These are phyloP conservation scores for Moringa oleifera DNA, from an alignment of 345 rosid genomes.

Conservation along the genomic window DNA sequence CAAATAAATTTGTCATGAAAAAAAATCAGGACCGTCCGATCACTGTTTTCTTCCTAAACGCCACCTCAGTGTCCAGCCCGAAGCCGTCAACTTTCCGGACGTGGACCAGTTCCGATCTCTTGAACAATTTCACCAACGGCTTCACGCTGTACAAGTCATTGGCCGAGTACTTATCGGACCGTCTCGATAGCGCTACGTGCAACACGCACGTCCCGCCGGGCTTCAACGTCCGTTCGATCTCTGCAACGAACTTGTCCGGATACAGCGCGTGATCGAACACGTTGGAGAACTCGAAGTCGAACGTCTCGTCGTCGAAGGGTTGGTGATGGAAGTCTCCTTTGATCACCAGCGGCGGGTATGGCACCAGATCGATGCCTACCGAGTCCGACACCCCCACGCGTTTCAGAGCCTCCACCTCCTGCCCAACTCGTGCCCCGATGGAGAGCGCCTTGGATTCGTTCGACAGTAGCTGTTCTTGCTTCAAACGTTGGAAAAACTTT, in stretches of 20 bases:
- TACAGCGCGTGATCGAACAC: conserved; percentile 89
- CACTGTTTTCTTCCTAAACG: conserved; percentile 40
- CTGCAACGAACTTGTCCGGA: conserved; percentile 64
- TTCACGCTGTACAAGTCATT: conserved; percentile 60
- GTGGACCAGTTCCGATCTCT: conserved; percentile 48
- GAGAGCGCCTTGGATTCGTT: conserved; percentile 56
- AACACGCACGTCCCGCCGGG: conserved; percentile 60
- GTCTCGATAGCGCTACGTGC: conserved; percentile 62
- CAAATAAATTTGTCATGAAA: not conserved
- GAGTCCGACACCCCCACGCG: conserved; percentile 58
- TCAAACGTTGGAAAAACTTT: conserved; percentile 43
- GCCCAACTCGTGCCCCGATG: conserved; percentile 83
- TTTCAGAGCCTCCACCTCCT: conserved; percentile 73
- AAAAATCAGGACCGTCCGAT: not conserved
- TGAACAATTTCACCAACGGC: conserved; percentile 51
- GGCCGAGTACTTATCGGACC: conserved; percentile 78
- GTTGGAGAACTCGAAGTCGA: conserved; percentile 88
- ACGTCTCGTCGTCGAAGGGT: conserved; percentile 62
- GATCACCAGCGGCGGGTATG: conserved; percentile 67
- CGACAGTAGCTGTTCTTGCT: conserved; percentile 33
- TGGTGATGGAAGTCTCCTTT: conserved; percentile 78
- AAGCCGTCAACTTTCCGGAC: conserved; percentile 70
- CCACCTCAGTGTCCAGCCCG: conserved; percentile 84
- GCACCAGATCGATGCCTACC: conserved; percentile 80
- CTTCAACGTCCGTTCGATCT: conserved; percentile 81